Base-by-base conservation (phyloP, 305 asterid genomes). In the Galium porrigens region DNA sequence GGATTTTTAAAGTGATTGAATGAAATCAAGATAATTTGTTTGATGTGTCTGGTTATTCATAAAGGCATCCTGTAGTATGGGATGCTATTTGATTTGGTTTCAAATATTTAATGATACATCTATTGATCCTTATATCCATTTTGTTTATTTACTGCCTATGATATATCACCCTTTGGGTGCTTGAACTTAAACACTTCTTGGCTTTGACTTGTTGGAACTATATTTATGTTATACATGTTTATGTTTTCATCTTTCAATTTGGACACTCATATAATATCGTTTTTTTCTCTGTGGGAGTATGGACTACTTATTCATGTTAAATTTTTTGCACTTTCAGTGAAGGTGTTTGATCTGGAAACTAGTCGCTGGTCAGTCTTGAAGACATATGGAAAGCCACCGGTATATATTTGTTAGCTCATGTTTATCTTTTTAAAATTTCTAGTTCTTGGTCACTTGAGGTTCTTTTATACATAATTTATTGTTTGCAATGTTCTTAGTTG, bases 321-420 rank as follows among this genome's bases (percentile, higher is more conserved):
- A 61, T 64, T 17, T 61, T 68, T 66, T 65, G 41, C 72, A 66
- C 68, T 84, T 69, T 66, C 97, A 92, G 99, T 89, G 73, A 89
- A 83, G 86, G 87, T 82, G 74, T 89, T 89, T 77, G 92, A 92
- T 82, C 80, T 83, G 81, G 84, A 86, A 81, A 82, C 90, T 65
- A 70, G 73, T 79, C 70, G 84, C 63, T 92, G 97, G 97, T 85
- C 97, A 53, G 79, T 80, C 74, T 80, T 92, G 91, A 92, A 87
- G 87, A 92, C 99, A 65, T 87, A 86, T 66, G 97, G 97, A 78
- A 89, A 84, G 75, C 92, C 99, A 61, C 99, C 96, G 81, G 99
- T 92, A 89, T 52, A 58, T 60, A 69, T 65, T 72, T 59, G 37
- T 70, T 57, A 48, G 57, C 61, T 66, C 67, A 58, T 32, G 53